Conservation (phyloP, 148 eudicot species). For the Cornus florida region DNA sequence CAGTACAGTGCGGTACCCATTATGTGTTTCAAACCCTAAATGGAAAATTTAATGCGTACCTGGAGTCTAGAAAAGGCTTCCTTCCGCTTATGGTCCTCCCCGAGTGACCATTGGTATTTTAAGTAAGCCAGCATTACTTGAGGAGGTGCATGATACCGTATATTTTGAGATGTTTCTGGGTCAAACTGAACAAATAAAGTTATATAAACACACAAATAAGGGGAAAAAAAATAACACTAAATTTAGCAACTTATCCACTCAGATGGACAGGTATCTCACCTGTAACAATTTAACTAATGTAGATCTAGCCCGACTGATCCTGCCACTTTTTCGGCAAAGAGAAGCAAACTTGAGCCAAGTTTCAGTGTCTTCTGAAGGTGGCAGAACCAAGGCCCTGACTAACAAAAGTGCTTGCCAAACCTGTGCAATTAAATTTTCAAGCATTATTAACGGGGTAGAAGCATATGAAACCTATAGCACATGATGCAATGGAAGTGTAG, state of each 20-base stretch:
- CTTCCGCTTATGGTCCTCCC: constrained; percentile 90
- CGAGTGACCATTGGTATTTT: constrained; percentile 94
- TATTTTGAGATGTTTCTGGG: constrained; percentile 79
- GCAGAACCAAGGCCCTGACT: constrained; percentile 90
- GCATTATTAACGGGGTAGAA: not conserved
- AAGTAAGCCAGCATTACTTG: constrained; percentile 90
- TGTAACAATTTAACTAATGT: constrained; percentile 84
- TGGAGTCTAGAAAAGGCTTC: constrained; percentile 85
- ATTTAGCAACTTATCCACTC: not conserved
- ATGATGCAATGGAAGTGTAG: not conserved
- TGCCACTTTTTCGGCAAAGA: constrained; percentile 88
- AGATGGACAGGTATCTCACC: constrained; percentile 32
- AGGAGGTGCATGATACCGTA: constrained; percentile 78
- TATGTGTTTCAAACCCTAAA: not conserved
- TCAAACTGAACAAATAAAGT: constrained; percentile 62
- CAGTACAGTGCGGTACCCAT: not conserved
- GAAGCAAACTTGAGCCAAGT: constrained; percentile 97
- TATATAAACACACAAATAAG: not conserved
- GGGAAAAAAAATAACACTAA: not conserved
- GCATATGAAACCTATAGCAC: not conserved
- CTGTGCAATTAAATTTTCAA: constrained; percentile 33
- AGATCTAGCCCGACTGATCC: constrained; percentile 90
- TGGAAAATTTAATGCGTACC: constrained; percentile 36
- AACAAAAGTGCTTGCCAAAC: constrained; percentile 95
- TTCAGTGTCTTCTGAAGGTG: constrained; percentile 88